Conservation (phyloP, 1,139 yeast species). For the Komagataea norvegica region DNA sequence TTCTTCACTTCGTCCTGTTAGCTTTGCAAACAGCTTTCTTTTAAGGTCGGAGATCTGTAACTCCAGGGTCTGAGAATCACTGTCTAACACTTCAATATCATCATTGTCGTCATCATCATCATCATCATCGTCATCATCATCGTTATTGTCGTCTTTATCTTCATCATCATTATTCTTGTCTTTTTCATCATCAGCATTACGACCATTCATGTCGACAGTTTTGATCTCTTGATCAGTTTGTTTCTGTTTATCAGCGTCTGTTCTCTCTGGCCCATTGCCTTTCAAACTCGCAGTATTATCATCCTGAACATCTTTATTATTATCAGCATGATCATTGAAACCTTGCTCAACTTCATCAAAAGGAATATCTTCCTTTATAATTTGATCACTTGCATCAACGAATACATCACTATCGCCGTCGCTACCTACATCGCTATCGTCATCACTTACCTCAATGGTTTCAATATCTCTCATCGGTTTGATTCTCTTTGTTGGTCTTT, state of each 20-base stretch:
- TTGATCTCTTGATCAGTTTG: no score
- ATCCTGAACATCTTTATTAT: slow-evolving; percentile 30
- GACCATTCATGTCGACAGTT: no score
- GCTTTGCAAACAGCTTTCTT: slow-evolving; percentile 21
- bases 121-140: slow-evolving; percentile 24
- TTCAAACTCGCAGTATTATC: no score
- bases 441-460: slow-evolving; percentile 41
- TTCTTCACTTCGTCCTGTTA: slow-evolving; percentile 19
- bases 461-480: slow-evolving; percentile 75
- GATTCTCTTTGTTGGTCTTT: neutral
- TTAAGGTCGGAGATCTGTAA: slow-evolving; percentile 10
- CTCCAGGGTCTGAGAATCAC: neutral
- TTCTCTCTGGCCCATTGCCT: no score
- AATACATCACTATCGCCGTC: slow-evolving; percentile 10
- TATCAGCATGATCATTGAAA: neutral
- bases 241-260: no score
- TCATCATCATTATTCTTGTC: slow-evolving; percentile 30
- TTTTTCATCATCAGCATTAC: neutral
- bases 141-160: slow-evolving; percentile 34
- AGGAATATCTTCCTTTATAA: neutral
- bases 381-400: slow-evolving; percentile 4
- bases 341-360: neutral
- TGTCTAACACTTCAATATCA: slow-evolving; percentile 3
- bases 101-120: slow-evolving; percentile 12
- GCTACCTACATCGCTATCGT: slow-evolving; percentile 4